Evolutionary conservation across 768 basidiomycete species (phyloP).

Genomic region (Serendipita indica): DNA sequence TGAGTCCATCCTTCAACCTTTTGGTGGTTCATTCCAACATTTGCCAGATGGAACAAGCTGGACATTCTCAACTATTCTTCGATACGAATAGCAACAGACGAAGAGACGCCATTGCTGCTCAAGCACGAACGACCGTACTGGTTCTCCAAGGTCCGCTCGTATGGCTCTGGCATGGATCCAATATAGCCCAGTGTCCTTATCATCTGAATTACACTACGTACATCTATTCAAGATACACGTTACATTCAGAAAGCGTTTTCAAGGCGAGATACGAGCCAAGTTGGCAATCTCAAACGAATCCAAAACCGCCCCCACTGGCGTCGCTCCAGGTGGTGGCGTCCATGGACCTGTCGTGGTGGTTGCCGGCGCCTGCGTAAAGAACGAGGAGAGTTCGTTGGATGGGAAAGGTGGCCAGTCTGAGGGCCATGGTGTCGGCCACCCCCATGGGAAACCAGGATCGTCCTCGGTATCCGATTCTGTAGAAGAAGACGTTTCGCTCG

Average conservation of each 20-base stretch:
- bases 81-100: slow-evolving; percentile 61
- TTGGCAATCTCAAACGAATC: background rate
- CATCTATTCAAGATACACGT: background rate
- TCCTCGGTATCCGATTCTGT: too few relatives aligned
- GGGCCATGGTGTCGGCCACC: background rate
- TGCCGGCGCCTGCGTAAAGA: background rate
- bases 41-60: slow-evolving; percentile 36
- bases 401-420: too few relatives aligned
- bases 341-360: background rate
- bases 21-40: background rate
- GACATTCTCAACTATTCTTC: slow-evolving; percentile 61
- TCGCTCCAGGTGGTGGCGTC: background rate
- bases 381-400: background rate
- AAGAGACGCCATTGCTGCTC: slow-evolving; percentile 48
- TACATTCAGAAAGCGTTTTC: background rate
- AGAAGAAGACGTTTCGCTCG: too few relatives aligned
- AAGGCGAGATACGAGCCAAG: background rate
- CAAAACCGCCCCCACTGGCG: background rate
- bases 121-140: slow-evolving; percentile 85
- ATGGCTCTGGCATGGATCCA: slow-evolving; percentile 18
- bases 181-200: background rate
- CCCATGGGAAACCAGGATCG: background rate
- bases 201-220: background rate
- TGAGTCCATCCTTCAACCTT: slow-evolving; percentile 36
- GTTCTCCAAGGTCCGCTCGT: slow-evolving; percentile 83